phyloP scores from a whole-genome alignment of 495 filamentous ascomycete genomes.

The Usnea hakonensis region DNA sequence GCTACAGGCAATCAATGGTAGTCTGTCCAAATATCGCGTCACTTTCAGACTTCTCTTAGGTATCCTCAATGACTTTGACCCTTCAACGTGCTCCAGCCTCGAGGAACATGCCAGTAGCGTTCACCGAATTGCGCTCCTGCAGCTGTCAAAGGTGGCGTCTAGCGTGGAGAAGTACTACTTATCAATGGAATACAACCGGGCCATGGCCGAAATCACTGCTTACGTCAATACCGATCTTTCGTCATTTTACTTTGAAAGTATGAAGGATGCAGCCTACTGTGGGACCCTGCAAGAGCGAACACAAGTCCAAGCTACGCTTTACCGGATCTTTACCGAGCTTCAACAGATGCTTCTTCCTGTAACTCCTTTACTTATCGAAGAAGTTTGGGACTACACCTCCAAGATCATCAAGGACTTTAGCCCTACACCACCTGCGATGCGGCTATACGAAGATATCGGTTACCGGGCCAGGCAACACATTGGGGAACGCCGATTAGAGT shows the following conservation, averaged over 20 bases:
- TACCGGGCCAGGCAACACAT: constrained; percentile 27
- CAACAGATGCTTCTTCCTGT: constrained; percentile 72
- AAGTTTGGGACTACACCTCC: constrained; percentile 75
- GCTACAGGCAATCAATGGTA: constrained; percentile 62
- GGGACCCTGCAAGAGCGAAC: constrained; percentile 45
- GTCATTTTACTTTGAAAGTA: constrained; percentile 83
- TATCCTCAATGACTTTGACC: constrained; percentile 56
- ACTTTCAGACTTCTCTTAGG: constrained; percentile 85
- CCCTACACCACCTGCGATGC: constrained; percentile 38
- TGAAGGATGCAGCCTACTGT: constrained; percentile 79
- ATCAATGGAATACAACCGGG: constrained; percentile 77
- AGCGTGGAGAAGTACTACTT: constrained; percentile 55
- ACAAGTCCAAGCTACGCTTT: constrained; percentile 58
- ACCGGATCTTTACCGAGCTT: constrained; percentile 60
- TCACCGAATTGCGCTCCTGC: constrained; percentile 58
- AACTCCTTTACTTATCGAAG: constrained; percentile 77
- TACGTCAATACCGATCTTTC: constrained; percentile 81
- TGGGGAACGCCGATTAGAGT: constrained; percentile 31
- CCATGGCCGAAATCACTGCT: constrained; percentile 58
- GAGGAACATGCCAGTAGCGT: constrained; percentile 36
- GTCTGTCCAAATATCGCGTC: constrained; percentile 74
- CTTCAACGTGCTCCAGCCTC: constrained; percentile 14
- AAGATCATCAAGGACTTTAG: constrained; percentile 47
- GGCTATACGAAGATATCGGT: constrained; percentile 27
- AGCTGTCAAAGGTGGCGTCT: constrained; percentile 55